These are phyloP conservation scores for Streptanthus diversifolius DNA, from an alignment of 345 rosid genomes.

Conservation along the genomic window DNA sequence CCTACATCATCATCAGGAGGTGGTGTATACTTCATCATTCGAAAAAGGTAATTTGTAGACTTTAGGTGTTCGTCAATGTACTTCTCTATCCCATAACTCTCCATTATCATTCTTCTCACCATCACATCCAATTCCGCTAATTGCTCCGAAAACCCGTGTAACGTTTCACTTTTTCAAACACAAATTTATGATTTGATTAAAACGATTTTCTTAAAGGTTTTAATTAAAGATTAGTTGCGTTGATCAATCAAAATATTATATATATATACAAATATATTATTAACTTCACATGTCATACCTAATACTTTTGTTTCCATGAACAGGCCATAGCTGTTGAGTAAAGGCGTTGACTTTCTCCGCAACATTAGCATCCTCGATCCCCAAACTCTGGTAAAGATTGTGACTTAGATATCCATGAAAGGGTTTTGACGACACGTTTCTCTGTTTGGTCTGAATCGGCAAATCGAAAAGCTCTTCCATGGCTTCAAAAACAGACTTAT, in stretches of 20 bases:
- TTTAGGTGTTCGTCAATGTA: slow-evolving; percentile 36
- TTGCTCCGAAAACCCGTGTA: slow-evolving; percentile 15
- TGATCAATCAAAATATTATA: background rate
- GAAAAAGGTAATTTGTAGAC: slow-evolving; percentile 27
- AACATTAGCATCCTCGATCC: slow-evolving; percentile 18
- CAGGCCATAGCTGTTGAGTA: slow-evolving; percentile 23
- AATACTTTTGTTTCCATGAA: slow-evolving; percentile 14
- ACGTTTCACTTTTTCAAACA: slow-evolving; percentile 27
- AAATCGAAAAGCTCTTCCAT: slow-evolving; percentile 22
- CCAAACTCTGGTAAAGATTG: slow-evolving; percentile 25
- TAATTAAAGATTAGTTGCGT: background rate
- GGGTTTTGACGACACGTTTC: slow-evolving; percentile 20
- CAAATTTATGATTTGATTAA: background rate
- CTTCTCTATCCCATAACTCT: slow-evolving; percentile 48
- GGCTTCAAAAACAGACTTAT: slow-evolving; percentile 17
- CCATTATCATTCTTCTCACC: slow-evolving; percentile 56
- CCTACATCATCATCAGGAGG: slow-evolving; percentile 23
- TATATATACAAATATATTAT: too few species aligned
- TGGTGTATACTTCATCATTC: slow-evolving; percentile 21
- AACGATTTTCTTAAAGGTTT: background rate
- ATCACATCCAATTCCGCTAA: slow-evolving; percentile 39
- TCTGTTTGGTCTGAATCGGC: slow-evolving; percentile 22
- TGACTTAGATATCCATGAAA: slow-evolving; percentile 20
- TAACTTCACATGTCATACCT: slow-evolving; percentile 13
- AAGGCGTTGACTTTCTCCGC: slow-evolving; percentile 20